Conservation (phyloP, 2,329 filamentous ascomycete species). For the Hypocreales sp. region DNA sequence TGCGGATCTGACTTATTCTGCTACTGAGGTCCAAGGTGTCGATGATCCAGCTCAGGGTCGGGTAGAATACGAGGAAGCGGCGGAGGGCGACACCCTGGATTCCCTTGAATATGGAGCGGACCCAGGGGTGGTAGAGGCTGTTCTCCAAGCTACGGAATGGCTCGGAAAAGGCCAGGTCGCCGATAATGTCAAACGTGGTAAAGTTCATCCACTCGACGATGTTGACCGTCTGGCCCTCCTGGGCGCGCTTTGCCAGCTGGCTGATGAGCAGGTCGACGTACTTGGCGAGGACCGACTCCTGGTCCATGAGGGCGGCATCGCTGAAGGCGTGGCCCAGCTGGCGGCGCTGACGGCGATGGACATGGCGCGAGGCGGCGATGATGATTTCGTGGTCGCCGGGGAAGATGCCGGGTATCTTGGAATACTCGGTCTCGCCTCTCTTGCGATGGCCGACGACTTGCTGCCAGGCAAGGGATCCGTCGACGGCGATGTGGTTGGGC, state of each 20-base stretch:
- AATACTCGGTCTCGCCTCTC: constrained; percentile 6
- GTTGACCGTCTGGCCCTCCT: constrained; percentile 5
- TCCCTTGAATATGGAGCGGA: constrained; percentile 7
- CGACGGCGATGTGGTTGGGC: constrained; percentile 22
- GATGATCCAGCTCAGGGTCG: constrained; percentile 1
- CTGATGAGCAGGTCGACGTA: constrained; percentile 12
- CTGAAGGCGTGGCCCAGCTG: constrained; percentile 16
- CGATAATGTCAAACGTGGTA: constrained; percentile 24
- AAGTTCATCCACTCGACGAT: constrained; percentile 21
- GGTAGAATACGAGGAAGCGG: constrained; percentile 5
- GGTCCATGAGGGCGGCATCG: constrained; percentile 12
- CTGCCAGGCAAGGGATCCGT: constrained; percentile 16
- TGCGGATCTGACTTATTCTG: neutral
- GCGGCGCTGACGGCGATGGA: constrained; percentile 8
- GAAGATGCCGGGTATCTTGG: constrained; percentile 2
- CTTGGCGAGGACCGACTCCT: constrained; percentile 11
- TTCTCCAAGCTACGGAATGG: constrained; percentile 20
- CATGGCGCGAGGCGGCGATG: constrained; percentile 5
- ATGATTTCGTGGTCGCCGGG: constrained; percentile 5
- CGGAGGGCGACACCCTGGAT: constrained; percentile 3
- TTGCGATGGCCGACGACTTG: constrained; percentile 13
- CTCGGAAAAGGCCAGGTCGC: constrained; percentile 25
- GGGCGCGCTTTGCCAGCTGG: constrained; percentile 6
- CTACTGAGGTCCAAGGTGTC: neutral
- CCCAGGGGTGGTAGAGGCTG: constrained; percentile 12